Percentiles rank a stretch among this genome's conserved stretches.
Evolutionary conservation across 2,329 filamentous ascomycete species (phyloP).

Genomic region (Metarhizium humberi): DNA sequence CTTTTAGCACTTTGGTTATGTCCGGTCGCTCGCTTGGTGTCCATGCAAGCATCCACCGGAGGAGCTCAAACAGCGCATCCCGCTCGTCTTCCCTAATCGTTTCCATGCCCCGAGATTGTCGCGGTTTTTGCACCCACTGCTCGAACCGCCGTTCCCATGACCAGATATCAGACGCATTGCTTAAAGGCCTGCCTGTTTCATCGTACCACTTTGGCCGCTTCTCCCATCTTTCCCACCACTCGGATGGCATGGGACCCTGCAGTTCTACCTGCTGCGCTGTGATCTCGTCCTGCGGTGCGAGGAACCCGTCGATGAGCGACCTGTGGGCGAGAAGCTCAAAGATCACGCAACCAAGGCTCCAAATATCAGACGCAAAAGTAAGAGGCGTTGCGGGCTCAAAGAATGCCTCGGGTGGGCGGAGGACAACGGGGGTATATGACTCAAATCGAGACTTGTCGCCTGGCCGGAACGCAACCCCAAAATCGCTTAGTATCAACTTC

Average conservation of each 20-base stretch:
- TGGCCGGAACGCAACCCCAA: slow-evolving; percentile 25
- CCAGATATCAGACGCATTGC: slow-evolving; percentile 8
- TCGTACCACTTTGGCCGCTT: slow-evolving; percentile 12
- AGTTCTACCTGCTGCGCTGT: slow-evolving; percentile 1
- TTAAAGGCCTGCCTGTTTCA: slow-evolving; percentile 8
- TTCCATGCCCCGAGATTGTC: slow-evolving; percentile 5
- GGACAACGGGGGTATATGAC: slow-evolving; percentile 4
- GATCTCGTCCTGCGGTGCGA: slow-evolving; percentile 2
- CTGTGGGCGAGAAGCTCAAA: slow-evolving; percentile 22
- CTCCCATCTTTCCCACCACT: slow-evolving; percentile 16
- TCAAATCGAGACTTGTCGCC: slow-evolving; percentile 12
- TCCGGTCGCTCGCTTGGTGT: slow-evolving; percentile 8
- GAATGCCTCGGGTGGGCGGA: slow-evolving; percentile 23
- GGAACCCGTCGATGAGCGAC: slow-evolving; percentile 11
- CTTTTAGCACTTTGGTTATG: slow-evolving; percentile 5
- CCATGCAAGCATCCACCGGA: slow-evolving; percentile 12
- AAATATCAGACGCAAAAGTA: slow-evolving; percentile 26
- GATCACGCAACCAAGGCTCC: slow-evolving; percentile 28
- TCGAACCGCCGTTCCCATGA: slow-evolving; percentile 11
- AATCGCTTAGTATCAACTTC: slow-evolving; percentile 19
- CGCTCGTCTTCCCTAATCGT: slow-evolving; percentile 8
- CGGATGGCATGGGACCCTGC: slow-evolving; percentile 8
- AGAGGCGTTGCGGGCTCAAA: slow-evolving; percentile 25
- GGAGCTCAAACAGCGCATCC: slow-evolving; percentile 6
- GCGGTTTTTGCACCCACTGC: slow-evolving; percentile 11